phyloP scores from a whole-genome alignment of 495 filamentous ascomycete genomes.

The Pyrenopolyporus hunteri region DNA sequence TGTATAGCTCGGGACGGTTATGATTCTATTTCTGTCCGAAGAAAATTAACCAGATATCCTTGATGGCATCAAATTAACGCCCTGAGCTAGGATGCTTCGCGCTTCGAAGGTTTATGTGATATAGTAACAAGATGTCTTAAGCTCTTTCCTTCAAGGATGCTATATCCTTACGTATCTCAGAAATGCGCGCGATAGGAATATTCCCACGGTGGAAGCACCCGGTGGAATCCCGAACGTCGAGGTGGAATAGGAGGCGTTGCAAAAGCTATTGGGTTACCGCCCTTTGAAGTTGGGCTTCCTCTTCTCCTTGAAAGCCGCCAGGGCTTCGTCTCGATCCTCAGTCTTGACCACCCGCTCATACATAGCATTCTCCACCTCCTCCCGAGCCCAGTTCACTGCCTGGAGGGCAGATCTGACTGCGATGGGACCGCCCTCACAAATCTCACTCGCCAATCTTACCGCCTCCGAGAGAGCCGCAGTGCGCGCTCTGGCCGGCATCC shows the following conservation, averaged over 20 bases:
- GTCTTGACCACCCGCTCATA: slow-evolving; percentile 82
- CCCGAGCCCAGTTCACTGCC: slow-evolving; percentile 70
- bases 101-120: no score
- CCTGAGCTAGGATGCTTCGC: no score
- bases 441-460: slow-evolving; percentile 76
- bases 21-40: no score
- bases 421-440: slow-evolving; percentile 86
- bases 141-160: no score
- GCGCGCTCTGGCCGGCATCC: slow-evolving; percentile 55
- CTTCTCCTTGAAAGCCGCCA: slow-evolving; percentile 89
- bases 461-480: slow-evolving; percentile 72
- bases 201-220: no score
- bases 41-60: no score
- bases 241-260: not conserved
- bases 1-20: no score
- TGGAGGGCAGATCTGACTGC: slow-evolving; percentile 73
- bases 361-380: slow-evolving; percentile 74
- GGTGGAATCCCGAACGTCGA: no score
- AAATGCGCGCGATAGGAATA: no score
- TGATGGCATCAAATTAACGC: no score
- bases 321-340: slow-evolving; percentile 84
- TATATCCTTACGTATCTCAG: no score
- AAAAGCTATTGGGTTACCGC: slow-evolving; percentile 38
- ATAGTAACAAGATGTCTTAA: no score
- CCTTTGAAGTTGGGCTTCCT: slow-evolving; percentile 85